These are phyloP conservation scores for Trichopus zeylanicus DNA, from an alignment of 116 monocot species.

Conservation along the genomic window DNA sequence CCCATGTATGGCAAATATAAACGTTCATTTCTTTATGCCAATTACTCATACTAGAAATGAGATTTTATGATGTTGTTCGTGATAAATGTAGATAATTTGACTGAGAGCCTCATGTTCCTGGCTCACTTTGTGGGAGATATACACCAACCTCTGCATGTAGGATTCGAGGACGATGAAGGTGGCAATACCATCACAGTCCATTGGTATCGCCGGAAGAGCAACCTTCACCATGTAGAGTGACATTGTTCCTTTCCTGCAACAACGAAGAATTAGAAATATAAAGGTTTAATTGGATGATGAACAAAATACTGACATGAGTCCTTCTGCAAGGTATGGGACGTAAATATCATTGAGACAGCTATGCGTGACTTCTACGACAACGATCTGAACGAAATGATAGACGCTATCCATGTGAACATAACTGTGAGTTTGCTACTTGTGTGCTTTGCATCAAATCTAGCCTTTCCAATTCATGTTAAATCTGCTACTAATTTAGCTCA, in stretches of 20 bases:
- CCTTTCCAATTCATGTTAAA: too few species aligned
- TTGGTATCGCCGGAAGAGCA: slow-evolving; percentile 70
- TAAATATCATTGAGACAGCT: slow-evolving; percentile 59
- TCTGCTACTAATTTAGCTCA: too few species aligned
- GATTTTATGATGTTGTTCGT: too few species aligned
- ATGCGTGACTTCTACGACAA: slow-evolving; percentile 49
- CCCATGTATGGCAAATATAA: slow-evolving; percentile 44
- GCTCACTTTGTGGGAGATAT: slow-evolving; percentile 78
- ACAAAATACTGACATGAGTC: background rate
- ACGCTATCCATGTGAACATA: slow-evolving; percentile 53
- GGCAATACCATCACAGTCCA: slow-evolving; percentile 57
- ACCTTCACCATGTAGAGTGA: slow-evolving; percentile 68
- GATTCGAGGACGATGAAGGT: slow-evolving; percentile 36
- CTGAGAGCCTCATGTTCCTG: slow-evolving; percentile 73
- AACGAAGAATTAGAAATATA: background rate
- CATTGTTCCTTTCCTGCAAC: background rate
- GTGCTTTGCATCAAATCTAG: too few species aligned
- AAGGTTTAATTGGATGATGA: background rate
- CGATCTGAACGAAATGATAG: slow-evolving; percentile 41
- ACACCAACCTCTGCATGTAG: slow-evolving; percentile 67
- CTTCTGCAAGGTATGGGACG: slow-evolving; percentile 63
- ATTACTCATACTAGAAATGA: too few species aligned
- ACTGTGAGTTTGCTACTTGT: slow-evolving; percentile 55
- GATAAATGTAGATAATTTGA: slow-evolving; percentile 82
- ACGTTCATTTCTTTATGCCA: too few species aligned